phyloP scores from a whole-genome alignment of 2,329 filamentous ascomycete genomes.

The Raffaelea ambrosiae region DNA sequence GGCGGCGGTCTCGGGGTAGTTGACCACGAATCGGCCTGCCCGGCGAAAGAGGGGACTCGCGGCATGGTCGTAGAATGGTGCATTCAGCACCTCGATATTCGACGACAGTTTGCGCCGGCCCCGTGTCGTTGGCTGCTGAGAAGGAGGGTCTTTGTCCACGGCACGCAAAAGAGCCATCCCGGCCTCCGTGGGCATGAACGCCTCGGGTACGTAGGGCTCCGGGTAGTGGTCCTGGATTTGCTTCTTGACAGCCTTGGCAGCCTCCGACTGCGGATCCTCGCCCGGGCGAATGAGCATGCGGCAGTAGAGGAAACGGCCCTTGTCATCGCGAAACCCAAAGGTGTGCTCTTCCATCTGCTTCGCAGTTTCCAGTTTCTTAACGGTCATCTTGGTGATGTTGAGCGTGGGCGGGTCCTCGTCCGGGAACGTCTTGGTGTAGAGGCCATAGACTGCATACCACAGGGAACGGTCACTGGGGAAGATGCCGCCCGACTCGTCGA shows the following conservation, averaged over 20 bases:
- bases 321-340: slow-evolving; percentile 32
- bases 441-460: slow-evolving; percentile 35
- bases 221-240: slow-evolving; percentile 40
- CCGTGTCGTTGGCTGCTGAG: slow-evolving; percentile 15
- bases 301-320: slow-evolving; percentile 34
- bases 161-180: slow-evolving; percentile 6
- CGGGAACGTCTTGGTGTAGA: slow-evolving; percentile 34
- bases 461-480: slow-evolving; percentile 43
- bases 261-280: slow-evolving; percentile 19
- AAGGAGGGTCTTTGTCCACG: no score
- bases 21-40: background rate
- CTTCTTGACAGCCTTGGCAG: slow-evolving; percentile 31
- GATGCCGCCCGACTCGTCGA: slow-evolving; percentile 31
- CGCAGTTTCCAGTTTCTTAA: slow-evolving; percentile 28
- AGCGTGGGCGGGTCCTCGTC: slow-evolving; percentile 30
- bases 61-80: slow-evolving; percentile 36
- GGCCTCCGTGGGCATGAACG: slow-evolving; percentile 26
- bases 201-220: slow-evolving; percentile 30
- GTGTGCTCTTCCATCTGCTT: slow-evolving; percentile 30
- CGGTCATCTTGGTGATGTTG: slow-evolving; percentile 27
- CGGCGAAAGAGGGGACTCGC: no score
- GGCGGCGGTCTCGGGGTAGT: background rate
- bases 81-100: slow-evolving; percentile 39
- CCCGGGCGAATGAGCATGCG: slow-evolving; percentile 33
- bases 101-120: slow-evolving; percentile 26